phyloP scores from a whole-genome alignment of 805 yeast genomes.

The Myxozyma geophila region DNA sequence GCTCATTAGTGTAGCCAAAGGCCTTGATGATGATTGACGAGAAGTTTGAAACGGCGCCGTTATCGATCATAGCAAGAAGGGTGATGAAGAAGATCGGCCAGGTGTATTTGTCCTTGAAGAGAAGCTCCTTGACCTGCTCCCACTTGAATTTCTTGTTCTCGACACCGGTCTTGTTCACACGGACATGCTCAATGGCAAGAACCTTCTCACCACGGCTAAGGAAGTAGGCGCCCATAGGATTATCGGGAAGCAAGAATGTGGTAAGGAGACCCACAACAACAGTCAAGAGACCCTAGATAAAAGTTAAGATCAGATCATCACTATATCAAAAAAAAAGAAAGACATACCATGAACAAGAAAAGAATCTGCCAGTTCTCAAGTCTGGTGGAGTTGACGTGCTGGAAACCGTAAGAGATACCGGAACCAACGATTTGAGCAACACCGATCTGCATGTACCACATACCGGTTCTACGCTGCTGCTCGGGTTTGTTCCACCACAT shows the following conservation, averaged over 20 bases:
- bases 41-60: conserved; percentile 61
- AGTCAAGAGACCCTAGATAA: conserved; percentile 56
- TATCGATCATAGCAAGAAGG: conserved; percentile 52
- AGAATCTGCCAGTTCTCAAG: conserved; percentile 56
- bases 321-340: background rate
- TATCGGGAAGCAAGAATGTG: conserved; percentile 56
- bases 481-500: conserved; percentile 56
- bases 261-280: conserved; percentile 55
- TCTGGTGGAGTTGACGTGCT: conserved; percentile 49
- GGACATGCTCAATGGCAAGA: conserved; percentile 57
- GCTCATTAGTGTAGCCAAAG: conserved; percentile 46
- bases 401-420: conserved; percentile 61
- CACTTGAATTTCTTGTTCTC: conserved; percentile 60
- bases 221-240: conserved; percentile 50
- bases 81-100: conserved; percentile 54
- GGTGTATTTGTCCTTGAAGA: conserved; percentile 54
- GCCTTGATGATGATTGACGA: conserved; percentile 52
- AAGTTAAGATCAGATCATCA: background rate
- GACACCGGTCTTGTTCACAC: conserved; percentile 61
- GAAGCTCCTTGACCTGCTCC: conserved; percentile 58
- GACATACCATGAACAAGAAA: conserved; percentile 39
- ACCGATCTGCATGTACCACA: conserved; percentile 43
- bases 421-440: conserved; percentile 55
- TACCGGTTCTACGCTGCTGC: conserved; percentile 57
- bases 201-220: conserved; percentile 52